Conservation (phyloP, 257 asterid species). For the Anisodus tanguticus region DNA sequence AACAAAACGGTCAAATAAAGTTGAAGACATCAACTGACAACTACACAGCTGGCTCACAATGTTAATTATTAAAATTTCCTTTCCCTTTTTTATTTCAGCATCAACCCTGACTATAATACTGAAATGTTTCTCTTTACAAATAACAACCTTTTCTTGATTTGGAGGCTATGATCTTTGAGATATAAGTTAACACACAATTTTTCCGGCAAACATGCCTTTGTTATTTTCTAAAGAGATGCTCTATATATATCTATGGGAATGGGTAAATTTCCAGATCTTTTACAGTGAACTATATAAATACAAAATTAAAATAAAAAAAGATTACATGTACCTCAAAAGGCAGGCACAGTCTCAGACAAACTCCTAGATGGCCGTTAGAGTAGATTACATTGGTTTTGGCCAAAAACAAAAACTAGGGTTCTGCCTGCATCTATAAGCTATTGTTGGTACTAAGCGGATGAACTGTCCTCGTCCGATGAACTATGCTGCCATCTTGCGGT, state of each 20-base stretch:
- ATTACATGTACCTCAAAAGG: conserved; percentile 40
- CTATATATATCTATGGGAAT: conserved; percentile 42
- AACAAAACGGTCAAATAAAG: conserved; percentile 12
- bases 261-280: conserved; percentile 38
- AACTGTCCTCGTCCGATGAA: conserved; percentile 60
- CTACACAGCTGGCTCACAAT: conserved; percentile 18
- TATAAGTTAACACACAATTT: not conserved
- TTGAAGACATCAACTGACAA: not conserved
- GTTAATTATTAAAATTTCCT: not conserved
- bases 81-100: not conserved
- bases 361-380: conserved; percentile 44
- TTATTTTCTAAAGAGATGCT: conserved; percentile 36
- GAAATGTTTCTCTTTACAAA: conserved; percentile 9
- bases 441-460: conserved; percentile 37
- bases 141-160: not conserved
- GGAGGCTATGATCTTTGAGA: not conserved
- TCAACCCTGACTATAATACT: not conserved
- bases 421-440: not conserved
- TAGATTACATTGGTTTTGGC: conserved; percentile 41
- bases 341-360: conserved; percentile 39
- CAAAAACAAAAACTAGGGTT: conserved; percentile 32
- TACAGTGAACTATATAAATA: conserved; percentile 55
- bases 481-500: conserved; percentile 43
- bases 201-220: not conserved
- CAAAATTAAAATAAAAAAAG: conserved; percentile 34